These are phyloP conservation scores for Candida awuae DNA, from an alignment of 805 yeast species.

Conservation along the genomic window DNA sequence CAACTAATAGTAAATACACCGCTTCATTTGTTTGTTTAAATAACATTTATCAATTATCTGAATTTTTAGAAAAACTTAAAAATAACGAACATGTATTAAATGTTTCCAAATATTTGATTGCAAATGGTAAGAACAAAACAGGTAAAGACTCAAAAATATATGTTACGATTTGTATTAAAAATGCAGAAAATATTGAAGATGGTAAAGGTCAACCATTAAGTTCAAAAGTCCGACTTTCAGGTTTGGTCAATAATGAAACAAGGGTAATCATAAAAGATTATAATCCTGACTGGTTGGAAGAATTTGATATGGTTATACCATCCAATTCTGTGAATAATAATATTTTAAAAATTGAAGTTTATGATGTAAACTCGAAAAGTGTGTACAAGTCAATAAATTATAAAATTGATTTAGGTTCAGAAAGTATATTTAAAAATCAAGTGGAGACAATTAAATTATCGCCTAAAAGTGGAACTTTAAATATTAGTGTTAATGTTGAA, in stretches of 20 bases:
- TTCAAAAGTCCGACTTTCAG: conserved; percentile 19
- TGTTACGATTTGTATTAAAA: conserved; percentile 19
- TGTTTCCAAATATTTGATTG: conserved; percentile 13
- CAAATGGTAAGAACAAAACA: conserved; percentile 1
- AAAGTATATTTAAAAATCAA: conserved; percentile 5
- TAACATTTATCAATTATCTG: conserved; percentile 20
- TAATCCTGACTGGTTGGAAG: conserved; percentile 84
- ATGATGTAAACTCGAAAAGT: conserved; percentile 15
- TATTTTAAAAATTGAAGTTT: conserved; percentile 13
- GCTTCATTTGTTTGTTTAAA: conserved; percentile 26
- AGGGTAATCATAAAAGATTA: conserved; percentile 50
- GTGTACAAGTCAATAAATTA: conserved; percentile 11
- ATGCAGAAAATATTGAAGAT: conserved; percentile 28
- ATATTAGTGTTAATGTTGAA: conserved; percentile 66
- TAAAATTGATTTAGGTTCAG: conserved; percentile 8
- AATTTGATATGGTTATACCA: conserved; percentile 44
- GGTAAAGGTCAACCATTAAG: conserved; percentile 24
- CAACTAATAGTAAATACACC: conserved; percentile 10
- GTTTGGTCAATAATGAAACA: conserved; percentile 39
- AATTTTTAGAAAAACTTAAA: conserved; percentile 10
- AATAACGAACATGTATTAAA: conserved; percentile 9
- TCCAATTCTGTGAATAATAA: not conserved
- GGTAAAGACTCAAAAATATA: conserved; percentile 12
- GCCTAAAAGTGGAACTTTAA: conserved; percentile 46
- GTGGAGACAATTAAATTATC: conserved; percentile 19